Base-by-base conservation (phyloP, 148 eudicot species). In the Rhododendron vialii region DNA sequence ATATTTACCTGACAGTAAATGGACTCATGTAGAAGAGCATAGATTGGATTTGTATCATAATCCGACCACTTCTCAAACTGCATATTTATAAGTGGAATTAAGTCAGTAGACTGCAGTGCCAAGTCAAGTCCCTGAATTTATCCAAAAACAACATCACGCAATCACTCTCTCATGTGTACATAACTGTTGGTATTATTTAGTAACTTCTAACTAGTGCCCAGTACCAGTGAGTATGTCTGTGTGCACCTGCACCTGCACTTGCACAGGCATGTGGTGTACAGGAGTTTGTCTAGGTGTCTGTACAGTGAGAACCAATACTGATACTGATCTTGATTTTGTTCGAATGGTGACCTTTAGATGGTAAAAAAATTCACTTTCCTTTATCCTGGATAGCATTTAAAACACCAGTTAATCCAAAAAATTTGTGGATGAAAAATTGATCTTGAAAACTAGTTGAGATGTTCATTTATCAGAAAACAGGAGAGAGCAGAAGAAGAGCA, bases 11-110 rank as follows among this genome's bases (percentile, higher is more conserved):
- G 96, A 89, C 99, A 94, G 90, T 93, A 96, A 84, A 95, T 94
- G 85, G 92, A 41, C 92, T 96, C 99, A 20, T 96, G 98, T 89
- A 96, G 88, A 77, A 95, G 88, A 83, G 95, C 99, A 88, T 94
- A 96, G 47, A 96, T 83, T 76, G 99, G 98, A 85, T 96, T 96
- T 77, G 95, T 90, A 78, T 93, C 94, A 85, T 94, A 95, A 87
- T 86, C 86, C 80, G 87, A 87, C 96, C 96, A 94, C 86, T 84
- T 93, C 88, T 95, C 99, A 87, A 92, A 93, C 98, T 96, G 94
- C 92, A 92, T 26, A 89, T 82, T 82, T 74, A 85, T 43, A 43
- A 82, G 43, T 87, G 74, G 41, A 73, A 80, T 35, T 36, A 73
- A 85, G 83, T 89, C 84, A 88, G 50, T 57, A 63, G 36, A 88